Conservation (phyloP, 805 yeast species). For the Barnettozyma sucrosica region DNA sequence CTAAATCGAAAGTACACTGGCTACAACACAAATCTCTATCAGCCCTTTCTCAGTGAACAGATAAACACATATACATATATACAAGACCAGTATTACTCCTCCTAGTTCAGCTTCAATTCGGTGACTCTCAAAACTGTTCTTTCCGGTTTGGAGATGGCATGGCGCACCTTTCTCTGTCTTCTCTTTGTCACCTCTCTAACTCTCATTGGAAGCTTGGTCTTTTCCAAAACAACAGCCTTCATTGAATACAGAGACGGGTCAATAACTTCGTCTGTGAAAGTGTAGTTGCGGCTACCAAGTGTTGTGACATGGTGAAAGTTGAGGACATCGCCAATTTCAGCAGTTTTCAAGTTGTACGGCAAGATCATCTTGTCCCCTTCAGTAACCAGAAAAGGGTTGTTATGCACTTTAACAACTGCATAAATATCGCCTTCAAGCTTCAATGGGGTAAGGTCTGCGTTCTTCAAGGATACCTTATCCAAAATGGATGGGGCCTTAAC, state of each 20-base stretch:
- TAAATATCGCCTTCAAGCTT: slow-evolving; percentile 66
- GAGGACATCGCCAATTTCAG: slow-evolving; percentile 78
- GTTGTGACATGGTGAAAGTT: slow-evolving; percentile 69
- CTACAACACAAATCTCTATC: not conserved
- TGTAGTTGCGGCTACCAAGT: slow-evolving; percentile 81
- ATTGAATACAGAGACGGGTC: slow-evolving; percentile 50
- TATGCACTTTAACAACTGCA: slow-evolving; percentile 77
- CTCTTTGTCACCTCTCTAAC: slow-evolving; percentile 71
- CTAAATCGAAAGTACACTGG: not conserved
- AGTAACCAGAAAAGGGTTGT: slow-evolving; percentile 83
- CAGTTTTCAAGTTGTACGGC: slow-evolving; percentile 73
- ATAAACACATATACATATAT: not conserved
- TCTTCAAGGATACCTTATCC: slow-evolving; percentile 5
- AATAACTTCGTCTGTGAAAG: slow-evolving; percentile 51
- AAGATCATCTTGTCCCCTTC: slow-evolving; percentile 80
- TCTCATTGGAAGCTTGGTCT: slow-evolving; percentile 74
- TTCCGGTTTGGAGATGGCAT: slow-evolving; percentile 60
- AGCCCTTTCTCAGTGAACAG: not conserved
- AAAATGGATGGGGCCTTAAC: slow-evolving; percentile 1
- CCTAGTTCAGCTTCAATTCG: slow-evolving; percentile 53
- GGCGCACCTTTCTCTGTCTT: slow-evolving; percentile 69
- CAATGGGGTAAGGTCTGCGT: slow-evolving; percentile 48
- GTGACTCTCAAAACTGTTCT: slow-evolving; percentile 74
- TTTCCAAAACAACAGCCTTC: slow-evolving; percentile 78
- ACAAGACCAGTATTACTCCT: not conserved